A percentile compares a stretch with the other conserved stretches of the same genome.
These are phyloP conservation scores for Leptographium wingfieldii DNA, from an alignment of 2,329 filamentous ascomycete species.

Conservation along the genomic window DNA sequence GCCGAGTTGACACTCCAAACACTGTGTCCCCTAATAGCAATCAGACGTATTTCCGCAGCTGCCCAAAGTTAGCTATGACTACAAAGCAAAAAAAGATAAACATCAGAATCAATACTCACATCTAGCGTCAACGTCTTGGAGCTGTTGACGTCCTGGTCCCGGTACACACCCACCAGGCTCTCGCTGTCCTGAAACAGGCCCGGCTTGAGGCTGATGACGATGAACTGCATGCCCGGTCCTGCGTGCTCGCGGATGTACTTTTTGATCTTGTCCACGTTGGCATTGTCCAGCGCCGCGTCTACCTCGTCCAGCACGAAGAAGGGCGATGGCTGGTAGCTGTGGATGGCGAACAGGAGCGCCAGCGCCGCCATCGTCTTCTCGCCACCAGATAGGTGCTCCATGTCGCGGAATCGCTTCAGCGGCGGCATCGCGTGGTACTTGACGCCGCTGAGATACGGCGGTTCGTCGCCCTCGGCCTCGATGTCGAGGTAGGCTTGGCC, in stretches of 20 bases:
- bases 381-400: constrained; percentile 94
- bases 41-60: constrained; percentile 8
- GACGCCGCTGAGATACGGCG: constrained; percentile 88
- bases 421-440: constrained; percentile 99
- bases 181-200: constrained; percentile 94
- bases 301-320: constrained; percentile 99
- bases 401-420: constrained; percentile 94
- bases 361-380: constrained; percentile 98
- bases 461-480: constrained; percentile 74
- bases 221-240: constrained; percentile 96
- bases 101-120: constrained; percentile 47
- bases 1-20: background rate
- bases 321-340: constrained; percentile 87
- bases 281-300: constrained; percentile 94
- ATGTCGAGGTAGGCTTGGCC: constrained; percentile 83
- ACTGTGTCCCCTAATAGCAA: background rate
- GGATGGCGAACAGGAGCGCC: constrained; percentile 91
- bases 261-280: constrained; percentile 90
- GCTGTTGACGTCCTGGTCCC: constrained; percentile 88
- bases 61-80: background rate
- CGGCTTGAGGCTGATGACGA: constrained; percentile 85
- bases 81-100: background rate
- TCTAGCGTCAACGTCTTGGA: constrained; percentile 86
- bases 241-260: constrained; percentile 93
- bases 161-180: constrained; percentile 87